A percentile compares a stretch with the other conserved stretches of the same genome.
These are phyloP conservation scores for Lichtheimia hyalospora DNA, from an alignment of 371 early-diverging fungal species.

Conservation along the genomic window DNA sequence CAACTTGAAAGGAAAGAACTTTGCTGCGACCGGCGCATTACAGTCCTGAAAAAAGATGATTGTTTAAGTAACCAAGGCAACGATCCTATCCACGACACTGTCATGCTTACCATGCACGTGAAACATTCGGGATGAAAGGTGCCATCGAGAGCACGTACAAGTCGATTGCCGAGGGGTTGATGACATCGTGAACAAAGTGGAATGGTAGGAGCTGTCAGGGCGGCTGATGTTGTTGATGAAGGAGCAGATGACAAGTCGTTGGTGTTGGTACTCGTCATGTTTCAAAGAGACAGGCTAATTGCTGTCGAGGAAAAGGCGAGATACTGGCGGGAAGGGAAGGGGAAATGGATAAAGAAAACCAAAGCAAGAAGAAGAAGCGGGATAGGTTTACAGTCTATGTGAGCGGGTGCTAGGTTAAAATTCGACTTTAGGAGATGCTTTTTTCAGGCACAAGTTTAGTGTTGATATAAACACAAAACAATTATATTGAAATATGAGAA, in stretches of 20 bases:
- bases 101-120: conserved; percentile 74
- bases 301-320: neutral
- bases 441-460: too few species aligned
- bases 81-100: neutral
- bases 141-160: conserved; percentile 86
- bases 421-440: too few species aligned
- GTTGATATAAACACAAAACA: too few species aligned
- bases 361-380: conserved; percentile 2
- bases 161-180: conserved; percentile 64
- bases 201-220: conserved; percentile 5
- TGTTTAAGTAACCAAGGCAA: neutral
- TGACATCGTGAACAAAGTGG: conserved; percentile 24
- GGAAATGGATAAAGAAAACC: neutral
- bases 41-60: conserved; percentile 68
- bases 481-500: too few species aligned
- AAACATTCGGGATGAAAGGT: conserved; percentile 94
- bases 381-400: too few species aligned
- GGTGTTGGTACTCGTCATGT: conserved; percentile 1
- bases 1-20: conserved; percentile 79
- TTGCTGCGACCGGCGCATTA: conserved; percentile 77
- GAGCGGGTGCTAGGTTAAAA: too few species aligned
- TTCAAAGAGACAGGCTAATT: neutral
- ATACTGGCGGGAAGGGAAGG: neutral
- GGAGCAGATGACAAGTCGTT: conserved; percentile 1
- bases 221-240: neutral